Evolutionary conservation across 768 basidiomycete genomes (phyloP), one percentile per base, ranked within the genome.

Genomic region (Termitomyces sp.): DNA sequence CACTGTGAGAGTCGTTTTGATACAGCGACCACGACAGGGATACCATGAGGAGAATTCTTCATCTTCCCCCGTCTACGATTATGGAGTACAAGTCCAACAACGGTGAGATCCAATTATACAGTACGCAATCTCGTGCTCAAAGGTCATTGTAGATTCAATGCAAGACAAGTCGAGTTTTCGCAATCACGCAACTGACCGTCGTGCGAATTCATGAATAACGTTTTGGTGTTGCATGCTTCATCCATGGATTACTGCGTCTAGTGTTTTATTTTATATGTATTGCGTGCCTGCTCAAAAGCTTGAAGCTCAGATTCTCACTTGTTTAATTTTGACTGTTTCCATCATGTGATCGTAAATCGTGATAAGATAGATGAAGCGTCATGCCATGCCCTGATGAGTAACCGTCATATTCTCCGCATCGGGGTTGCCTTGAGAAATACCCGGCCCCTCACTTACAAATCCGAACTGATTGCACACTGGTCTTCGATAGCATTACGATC

Each of bases 21-120:
- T 32, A 30, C 54, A 35, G 35, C 23, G 44, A 40, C 43, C 18
- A 41, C 26, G 32, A 43, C 63, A 95, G 94, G 71, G 93, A 95
- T 66, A 89, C 87, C 2, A 84, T 98, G 64, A 82, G 89, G 50
- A 74, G 75, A 65, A 85, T 93, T 14, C 80, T 98, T 50, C 83
- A 85, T 69, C 79, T 98, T 16, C 88, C 94, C 13, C 67, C 84
- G 1, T 77, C 82, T 20, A 95, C 93, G 1, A 81, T 87, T 61
- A 91, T 96, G 86, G 95, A 98, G 70, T 98, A 97, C 73, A 95
- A 96, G 71, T 89, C 93, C 10, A 96, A 96, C 72, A 93, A 89
- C 61, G 91, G 91, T 89, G 58, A 46, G 81, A 62, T 18, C 16
- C 36, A 9, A 7, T 43, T 52, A 33, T 20, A 3, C 38, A 30